Conservation (phyloP, 257 asterid genomes). For the Rauvolfia tetraphylla region DNA sequence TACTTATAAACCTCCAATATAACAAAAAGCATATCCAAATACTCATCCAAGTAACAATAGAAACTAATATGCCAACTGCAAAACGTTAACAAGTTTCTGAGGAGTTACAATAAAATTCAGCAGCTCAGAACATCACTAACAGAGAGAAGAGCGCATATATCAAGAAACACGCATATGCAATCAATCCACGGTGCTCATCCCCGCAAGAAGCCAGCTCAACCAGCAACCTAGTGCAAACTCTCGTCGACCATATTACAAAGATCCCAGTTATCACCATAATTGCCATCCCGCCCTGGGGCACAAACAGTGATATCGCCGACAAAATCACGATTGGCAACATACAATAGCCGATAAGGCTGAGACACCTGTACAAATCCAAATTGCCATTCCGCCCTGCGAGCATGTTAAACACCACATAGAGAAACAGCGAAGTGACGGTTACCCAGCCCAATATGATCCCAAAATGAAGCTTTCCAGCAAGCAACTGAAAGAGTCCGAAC, state of each 20-base stretch:
- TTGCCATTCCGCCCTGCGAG: conserved; percentile 81
- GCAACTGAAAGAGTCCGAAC: conserved; percentile 79
- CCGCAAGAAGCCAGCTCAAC: conserved; percentile 91
- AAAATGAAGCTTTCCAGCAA: conserved; percentile 82
- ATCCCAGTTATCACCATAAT: conserved; percentile 62
- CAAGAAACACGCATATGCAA: conserved; percentile 81
- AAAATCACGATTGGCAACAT: conserved; percentile 78
- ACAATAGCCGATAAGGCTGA: conserved; percentile 86
- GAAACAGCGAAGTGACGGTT: conserved; percentile 69
- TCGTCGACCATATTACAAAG: conserved; percentile 77
- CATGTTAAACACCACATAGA: conserved; percentile 79
- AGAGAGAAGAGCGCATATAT: conserved; percentile 78
- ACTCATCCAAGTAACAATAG: neutral
- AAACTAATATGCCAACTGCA: neutral
- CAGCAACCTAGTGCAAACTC: conserved; percentile 84
- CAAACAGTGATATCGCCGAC: conserved; percentile 71
- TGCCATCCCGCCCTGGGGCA: conserved; percentile 78
- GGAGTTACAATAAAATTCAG: neutral
- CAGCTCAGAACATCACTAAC: conserved; percentile 60
- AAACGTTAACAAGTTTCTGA: neutral
- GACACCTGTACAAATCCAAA: conserved; percentile 79
- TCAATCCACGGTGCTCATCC: conserved; percentile 79
- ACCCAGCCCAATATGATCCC: conserved; percentile 88
- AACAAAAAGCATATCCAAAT: neutral
- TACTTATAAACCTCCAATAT: neutral